Conservation (phyloP, 2,329 filamentous ascomycete species). For the Magnaporthiopsis incrustans region DNA sequence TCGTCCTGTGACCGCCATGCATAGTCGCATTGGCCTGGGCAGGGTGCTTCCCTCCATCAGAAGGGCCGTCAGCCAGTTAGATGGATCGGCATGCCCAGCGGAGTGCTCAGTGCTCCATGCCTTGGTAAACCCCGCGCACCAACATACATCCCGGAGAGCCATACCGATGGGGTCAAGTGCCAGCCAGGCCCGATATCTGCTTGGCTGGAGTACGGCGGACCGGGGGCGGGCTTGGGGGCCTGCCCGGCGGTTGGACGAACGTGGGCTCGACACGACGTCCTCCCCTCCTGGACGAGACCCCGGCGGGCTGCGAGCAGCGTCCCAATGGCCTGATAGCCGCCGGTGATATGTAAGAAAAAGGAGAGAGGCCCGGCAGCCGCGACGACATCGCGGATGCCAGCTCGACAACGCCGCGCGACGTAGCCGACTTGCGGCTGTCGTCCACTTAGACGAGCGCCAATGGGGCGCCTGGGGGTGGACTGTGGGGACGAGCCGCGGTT, state of each 20-base stretch:
- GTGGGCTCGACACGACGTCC: neutral
- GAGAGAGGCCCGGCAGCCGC: neutral
- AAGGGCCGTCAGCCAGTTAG: neutral
- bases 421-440: neutral
- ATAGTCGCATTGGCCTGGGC: neutral
- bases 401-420: neutral
- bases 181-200: neutral
- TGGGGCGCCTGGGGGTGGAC: neutral
- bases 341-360: neutral
- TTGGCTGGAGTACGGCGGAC: neutral
- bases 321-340: neutral
- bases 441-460: neutral
- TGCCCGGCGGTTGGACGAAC: neutral
- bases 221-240: neutral
- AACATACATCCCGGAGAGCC: neutral
- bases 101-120: neutral
- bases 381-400: neutral
- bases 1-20: neutral
- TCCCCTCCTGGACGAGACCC: neutral
- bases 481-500: neutral
- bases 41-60: neutral
- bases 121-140: neutral
- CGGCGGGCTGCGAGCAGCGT: neutral
- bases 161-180: neutral
- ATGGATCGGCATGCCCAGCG: neutral